Evolutionary conservation across 2,329 filamentous ascomycete genomes (phyloP), one percentile per base, ranked within the genome.

Genomic region (Didymella lethalis): DNA sequence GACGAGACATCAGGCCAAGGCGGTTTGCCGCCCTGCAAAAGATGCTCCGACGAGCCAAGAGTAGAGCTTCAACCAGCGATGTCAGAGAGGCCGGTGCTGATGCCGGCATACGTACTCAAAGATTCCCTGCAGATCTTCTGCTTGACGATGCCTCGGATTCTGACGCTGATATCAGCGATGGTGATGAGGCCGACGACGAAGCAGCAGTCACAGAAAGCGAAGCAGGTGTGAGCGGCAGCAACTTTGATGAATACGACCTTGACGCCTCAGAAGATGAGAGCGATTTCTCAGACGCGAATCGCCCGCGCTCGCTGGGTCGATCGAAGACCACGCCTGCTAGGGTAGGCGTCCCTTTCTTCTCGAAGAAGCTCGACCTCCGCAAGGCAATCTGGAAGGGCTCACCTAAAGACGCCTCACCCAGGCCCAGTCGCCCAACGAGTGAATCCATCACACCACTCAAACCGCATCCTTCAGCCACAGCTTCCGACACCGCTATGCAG

Each of bases 51-150:
- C 86, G 84, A 55, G 85, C 86, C 1, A 88, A 64, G 82, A 84
- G 75, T 46, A 79, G 80, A 60, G 76, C 77, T 29, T 82, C 83
- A 4, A 75, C 83, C 8, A 79, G 79, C 18, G 80, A 81, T 51
- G 70, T 84, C 51, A 77, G 76, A 28, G 77, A 78, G 11, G 77
- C 90, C 47, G 88, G 88, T 3, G 82, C 91, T 23, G 90, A 82
- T 64, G 82, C 92, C 61, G 89, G 89, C 1, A 93, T 94, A 77
- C 88, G 88, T 63, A 93, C 91, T 3, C 90, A 93, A 64, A 86
- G 87, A 54, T 78, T 96, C 2, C 83, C 87, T 8, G 83, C 86
- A 56, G 84, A 86, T 25, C 83, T 90, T 11, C 80, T 91, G 4
- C 41, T 29, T 29, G 36, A 29, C 10, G 46, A 47, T 16, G 25